These are phyloP conservation scores for Suillus variegatus DNA, from an alignment of 768 basidiomycete species.

Conservation along the genomic window DNA sequence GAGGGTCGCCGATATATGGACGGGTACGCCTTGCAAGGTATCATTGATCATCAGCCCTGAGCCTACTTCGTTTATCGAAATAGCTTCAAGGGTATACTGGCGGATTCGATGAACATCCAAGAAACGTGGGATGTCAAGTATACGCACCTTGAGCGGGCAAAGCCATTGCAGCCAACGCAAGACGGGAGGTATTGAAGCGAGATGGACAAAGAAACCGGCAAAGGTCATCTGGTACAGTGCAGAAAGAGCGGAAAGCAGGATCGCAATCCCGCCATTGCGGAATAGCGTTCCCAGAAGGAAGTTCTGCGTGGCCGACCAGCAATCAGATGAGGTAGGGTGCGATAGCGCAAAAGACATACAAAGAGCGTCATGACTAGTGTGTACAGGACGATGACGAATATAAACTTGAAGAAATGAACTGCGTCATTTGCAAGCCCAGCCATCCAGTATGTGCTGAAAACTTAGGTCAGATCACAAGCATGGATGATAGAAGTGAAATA, in stretches of 20 bases:
- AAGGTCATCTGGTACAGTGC: slow-evolving; percentile 85
- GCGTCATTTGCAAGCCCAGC: slow-evolving; percentile 81
- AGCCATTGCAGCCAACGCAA: slow-evolving; percentile 94
- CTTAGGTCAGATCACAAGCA: slow-evolving; percentile 10
- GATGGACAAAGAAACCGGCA: slow-evolving; percentile 92
- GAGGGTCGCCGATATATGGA: slow-evolving; percentile 74
- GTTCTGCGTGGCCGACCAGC: slow-evolving; percentile 52
- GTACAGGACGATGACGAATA: slow-evolving; percentile 86
- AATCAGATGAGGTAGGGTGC: background rate
- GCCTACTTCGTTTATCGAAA: slow-evolving; percentile 90
- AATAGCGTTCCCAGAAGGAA: slow-evolving; percentile 87
- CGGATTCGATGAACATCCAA: background rate
- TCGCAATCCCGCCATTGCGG: slow-evolving; percentile 86
- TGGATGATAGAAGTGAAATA: background rate
- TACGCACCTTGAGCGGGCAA: slow-evolving; percentile 65
- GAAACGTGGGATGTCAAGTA: background rate
- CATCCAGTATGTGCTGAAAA: slow-evolving; percentile 87
- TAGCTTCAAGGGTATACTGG: slow-evolving; percentile 73
- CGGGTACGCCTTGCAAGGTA: slow-evolving; percentile 76
- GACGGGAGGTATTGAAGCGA: slow-evolving; percentile 82
- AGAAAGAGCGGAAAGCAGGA: slow-evolving; percentile 78
- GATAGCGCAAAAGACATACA: slow-evolving; percentile 45
- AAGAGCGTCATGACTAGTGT: slow-evolving; percentile 85
- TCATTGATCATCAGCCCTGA: slow-evolving; percentile 86
- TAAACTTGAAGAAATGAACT: slow-evolving; percentile 90